Percentiles rank a stretch among this genome's conserved stretches.
Evolutionary conservation across 352 stramenopile species (phyloP).

Genomic region (Thalassiosira sp.): DNA sequence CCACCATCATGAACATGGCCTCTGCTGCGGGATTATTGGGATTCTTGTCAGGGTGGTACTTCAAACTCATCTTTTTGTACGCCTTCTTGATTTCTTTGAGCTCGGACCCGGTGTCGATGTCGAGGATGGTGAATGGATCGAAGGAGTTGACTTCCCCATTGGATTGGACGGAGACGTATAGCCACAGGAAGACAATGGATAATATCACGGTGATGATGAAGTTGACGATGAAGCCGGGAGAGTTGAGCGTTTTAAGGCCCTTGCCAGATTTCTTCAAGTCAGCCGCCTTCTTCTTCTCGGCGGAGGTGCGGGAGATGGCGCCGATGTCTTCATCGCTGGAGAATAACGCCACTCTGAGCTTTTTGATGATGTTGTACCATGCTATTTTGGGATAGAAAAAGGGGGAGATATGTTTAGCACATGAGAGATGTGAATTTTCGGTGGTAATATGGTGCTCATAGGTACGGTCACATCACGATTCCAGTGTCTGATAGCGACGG

Average conservation of each 20-base stretch:
- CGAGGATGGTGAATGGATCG: conserved; percentile 96
- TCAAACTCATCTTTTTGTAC: conserved; percentile 81
- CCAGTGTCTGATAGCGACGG: not conserved
- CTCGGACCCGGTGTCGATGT: conserved; percentile 89
- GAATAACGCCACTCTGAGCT: conserved; percentile 58
- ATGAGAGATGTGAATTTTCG: conserved; percentile 4
- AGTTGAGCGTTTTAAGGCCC: conserved; percentile 79
- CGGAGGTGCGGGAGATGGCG: conserved; percentile 73
- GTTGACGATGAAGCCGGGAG: conserved; percentile 82
- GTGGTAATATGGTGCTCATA: conserved; percentile 3
- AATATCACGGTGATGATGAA: conserved; percentile 87
- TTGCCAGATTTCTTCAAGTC: conserved; percentile 78
- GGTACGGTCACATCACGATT: too few relatives aligned
- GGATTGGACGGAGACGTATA: conserved; percentile 89
- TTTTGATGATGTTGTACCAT: conserved; percentile 76
- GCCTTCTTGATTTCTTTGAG: conserved; percentile 94
- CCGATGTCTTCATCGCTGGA: conserved; percentile 77
- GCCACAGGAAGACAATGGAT: conserved; percentile 91
- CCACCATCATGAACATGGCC: conserved; percentile 99
- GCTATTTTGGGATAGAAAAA: conserved; percentile 46
- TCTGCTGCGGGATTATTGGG: conserved; percentile 94
- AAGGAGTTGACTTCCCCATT: conserved; percentile 98
- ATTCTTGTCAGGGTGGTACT: conserved; percentile 91
- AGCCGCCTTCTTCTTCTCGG: conserved; percentile 79
- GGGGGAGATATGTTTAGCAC: conserved; percentile 1